Evolutionary conservation across 2,329 filamentous ascomycete species (phyloP).

Genomic region (Westerdykella aurantiaca): DNA sequence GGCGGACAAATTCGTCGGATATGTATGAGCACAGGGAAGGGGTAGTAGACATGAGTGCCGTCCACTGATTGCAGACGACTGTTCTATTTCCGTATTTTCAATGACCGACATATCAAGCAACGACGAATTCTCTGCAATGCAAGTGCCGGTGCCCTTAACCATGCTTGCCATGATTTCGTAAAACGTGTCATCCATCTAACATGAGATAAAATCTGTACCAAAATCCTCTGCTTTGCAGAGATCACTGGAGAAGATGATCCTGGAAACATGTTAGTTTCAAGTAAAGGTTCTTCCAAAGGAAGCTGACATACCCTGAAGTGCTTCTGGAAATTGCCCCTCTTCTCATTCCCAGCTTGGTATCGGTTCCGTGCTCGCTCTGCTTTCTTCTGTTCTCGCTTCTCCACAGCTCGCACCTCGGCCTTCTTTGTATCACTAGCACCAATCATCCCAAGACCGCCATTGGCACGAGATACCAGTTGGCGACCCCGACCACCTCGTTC

Average conservation of each 20-base stretch:
- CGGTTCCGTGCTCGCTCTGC: slow-evolving; percentile 55
- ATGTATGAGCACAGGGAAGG: no score
- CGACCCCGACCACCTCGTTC: slow-evolving; percentile 27
- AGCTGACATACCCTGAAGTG: slow-evolving; percentile 52
- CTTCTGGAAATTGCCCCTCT: slow-evolving; percentile 70
- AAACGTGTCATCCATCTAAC: no score
- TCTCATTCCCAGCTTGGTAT: slow-evolving; percentile 64
- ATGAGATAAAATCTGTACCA: no score
- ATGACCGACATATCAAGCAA: no score
- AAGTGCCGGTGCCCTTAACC: no score
- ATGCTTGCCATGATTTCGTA: no score
- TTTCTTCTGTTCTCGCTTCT: slow-evolving; percentile 63
- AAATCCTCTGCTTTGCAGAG: not conserved
- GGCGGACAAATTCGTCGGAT: no score
- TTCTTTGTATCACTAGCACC: slow-evolving; percentile 73
- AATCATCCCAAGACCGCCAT: slow-evolving; percentile 69
- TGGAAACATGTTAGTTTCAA: not conserved
- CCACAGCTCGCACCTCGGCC: slow-evolving; percentile 58
- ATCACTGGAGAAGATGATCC: not conserved
- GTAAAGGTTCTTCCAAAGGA: not conserved
- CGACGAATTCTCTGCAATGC: no score
- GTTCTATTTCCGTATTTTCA: no score
- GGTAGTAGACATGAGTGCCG: no score
- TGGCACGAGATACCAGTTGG: slow-evolving; percentile 56
- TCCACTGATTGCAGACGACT: no score